Conservation (phyloP, 1,284 basidiomycete genomes). For the Cystobasidium slooffiae region DNA sequence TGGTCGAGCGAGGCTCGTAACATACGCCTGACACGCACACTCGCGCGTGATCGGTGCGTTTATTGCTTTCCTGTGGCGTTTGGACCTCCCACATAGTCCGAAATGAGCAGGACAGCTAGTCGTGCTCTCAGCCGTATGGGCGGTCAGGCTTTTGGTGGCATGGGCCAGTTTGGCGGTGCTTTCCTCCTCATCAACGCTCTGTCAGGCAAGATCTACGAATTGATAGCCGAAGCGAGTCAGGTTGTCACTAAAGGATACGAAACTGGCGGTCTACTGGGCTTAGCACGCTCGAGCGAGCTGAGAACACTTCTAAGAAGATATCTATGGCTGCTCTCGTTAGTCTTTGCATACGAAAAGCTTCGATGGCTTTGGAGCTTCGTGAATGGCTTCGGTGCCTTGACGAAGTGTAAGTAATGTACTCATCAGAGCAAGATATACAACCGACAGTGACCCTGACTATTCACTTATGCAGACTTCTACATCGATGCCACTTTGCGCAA, state of each 20-base stretch:
- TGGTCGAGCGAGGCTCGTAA: no score
- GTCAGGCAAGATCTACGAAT: slow-evolving; percentile 25
- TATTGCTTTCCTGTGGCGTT: background rate
- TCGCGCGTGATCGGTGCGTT: background rate
- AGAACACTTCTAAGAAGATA: slow-evolving; percentile 35
- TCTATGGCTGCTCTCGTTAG: slow-evolving; percentile 31
- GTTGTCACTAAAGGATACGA: slow-evolving; percentile 31
- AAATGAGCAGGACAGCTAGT: slow-evolving; percentile 10
- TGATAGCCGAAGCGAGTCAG: slow-evolving; percentile 27
- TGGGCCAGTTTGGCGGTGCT: slow-evolving; percentile 38
- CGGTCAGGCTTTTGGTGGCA: slow-evolving; percentile 8
- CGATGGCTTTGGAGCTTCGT: slow-evolving; percentile 30
- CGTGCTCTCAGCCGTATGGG: background rate
- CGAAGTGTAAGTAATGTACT: slow-evolving; percentile 12
- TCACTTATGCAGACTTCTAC: slow-evolving; percentile 17
- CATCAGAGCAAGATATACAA: background rate
- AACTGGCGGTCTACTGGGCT: slow-evolving; percentile 20
- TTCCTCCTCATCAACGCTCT: slow-evolving; percentile 40
- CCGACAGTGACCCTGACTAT: background rate
- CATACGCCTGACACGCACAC: no score
- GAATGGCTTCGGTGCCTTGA: slow-evolving; percentile 23
- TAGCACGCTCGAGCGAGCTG: slow-evolving; percentile 12
- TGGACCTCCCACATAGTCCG: background rate
- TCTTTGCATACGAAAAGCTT: slow-evolving; percentile 28
- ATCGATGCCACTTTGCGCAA: slow-evolving; percentile 28